Conservation (phyloP, 257 asterid species). For the Solanum paucissectum region DNA sequence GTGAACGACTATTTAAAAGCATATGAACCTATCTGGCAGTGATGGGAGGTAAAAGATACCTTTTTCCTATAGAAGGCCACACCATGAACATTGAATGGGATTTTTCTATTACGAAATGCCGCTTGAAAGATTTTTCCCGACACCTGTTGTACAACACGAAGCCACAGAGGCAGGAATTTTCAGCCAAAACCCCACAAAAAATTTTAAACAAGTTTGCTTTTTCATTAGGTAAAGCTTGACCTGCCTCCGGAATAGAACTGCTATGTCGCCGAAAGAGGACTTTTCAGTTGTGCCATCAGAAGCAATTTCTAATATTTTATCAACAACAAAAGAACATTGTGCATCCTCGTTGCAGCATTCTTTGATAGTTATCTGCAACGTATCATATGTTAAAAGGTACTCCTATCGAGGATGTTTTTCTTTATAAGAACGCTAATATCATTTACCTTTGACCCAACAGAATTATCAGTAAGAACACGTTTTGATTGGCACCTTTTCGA, state of each 20-base stretch:
- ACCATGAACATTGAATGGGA: constrained; percentile 88
- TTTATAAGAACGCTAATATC: background rate
- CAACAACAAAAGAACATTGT: constrained; percentile 89
- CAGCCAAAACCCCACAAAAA: background rate
- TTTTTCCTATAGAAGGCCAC: constrained; percentile 98
- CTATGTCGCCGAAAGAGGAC: constrained; percentile 56
- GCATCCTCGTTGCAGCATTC: constrained; percentile 90
- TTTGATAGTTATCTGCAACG: constrained; percentile 61
- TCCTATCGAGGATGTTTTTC: background rate
- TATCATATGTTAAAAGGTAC: background rate
- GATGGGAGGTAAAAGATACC: constrained; percentile 24
- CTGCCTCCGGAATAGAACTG: constrained; percentile 96
- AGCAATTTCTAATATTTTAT: constrained; percentile 72
- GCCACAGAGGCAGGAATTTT: background rate
- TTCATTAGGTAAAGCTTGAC: constrained; percentile 30
- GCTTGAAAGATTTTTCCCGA: constrained; percentile 85
- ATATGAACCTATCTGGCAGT: background rate
- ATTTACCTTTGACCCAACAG: constrained; percentile 80
- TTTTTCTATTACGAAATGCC: constrained; percentile 76
- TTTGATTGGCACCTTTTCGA: constrained; percentile 53
- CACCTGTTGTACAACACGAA: constrained; percentile 42
- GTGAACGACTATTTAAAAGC: constrained; percentile 13
- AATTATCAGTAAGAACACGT: constrained; percentile 65
- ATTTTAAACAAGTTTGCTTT: constrained; percentile 1
- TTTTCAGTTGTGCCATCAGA: constrained; percentile 54